phyloP scores from a whole-genome alignment of 352 stramenopile species.

The Blastocystis sp. region DNA sequence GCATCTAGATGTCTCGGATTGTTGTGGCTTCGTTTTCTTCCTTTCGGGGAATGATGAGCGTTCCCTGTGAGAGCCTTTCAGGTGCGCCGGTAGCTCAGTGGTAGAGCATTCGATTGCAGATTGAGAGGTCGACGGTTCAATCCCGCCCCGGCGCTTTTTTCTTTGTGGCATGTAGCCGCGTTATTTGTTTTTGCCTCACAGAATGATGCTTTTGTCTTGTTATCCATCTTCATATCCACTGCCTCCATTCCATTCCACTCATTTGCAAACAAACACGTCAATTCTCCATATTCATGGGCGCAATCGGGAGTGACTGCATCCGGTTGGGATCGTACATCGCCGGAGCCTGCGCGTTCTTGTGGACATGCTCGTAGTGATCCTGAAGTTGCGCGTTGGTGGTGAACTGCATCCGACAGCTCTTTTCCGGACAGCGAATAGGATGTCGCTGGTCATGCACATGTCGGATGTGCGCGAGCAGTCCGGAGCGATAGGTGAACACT shows the following conservation, averaged over 20 bases:
- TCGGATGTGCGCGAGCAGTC: conserved; percentile 42
- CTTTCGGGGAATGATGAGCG: not conserved
- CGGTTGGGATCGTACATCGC: too few relatives aligned
- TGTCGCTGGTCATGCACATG: conserved; percentile 22
- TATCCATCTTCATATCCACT: too few relatives aligned
- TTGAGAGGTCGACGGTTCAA: conserved; percentile 57
- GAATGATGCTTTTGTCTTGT: too few relatives aligned
- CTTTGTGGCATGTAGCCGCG: not conserved
- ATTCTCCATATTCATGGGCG: too few relatives aligned
- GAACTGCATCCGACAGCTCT: conserved; percentile 7
- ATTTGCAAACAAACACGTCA: not conserved
- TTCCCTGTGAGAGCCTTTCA: too few relatives aligned
- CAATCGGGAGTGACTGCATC: too few relatives aligned
- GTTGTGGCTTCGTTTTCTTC: not conserved
- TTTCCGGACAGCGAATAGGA: conserved; percentile 22
- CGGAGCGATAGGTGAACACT: conserved; percentile 41
- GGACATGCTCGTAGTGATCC: conserved; percentile 15
- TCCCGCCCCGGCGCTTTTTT: conserved; percentile 52
- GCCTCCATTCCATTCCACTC: too few relatives aligned
- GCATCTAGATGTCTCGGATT: not conserved
- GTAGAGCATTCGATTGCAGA: conserved; percentile 57
- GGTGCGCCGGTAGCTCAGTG: conserved; percentile 48
- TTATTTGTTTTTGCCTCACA: too few relatives aligned
- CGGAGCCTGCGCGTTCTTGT: too few relatives aligned
- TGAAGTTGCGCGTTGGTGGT: conserved; percentile 7